Evolutionary conservation across 2,329 filamentous ascomycete genomes (phyloP).

Genomic region (Amauroascus verrucosus): DNA sequence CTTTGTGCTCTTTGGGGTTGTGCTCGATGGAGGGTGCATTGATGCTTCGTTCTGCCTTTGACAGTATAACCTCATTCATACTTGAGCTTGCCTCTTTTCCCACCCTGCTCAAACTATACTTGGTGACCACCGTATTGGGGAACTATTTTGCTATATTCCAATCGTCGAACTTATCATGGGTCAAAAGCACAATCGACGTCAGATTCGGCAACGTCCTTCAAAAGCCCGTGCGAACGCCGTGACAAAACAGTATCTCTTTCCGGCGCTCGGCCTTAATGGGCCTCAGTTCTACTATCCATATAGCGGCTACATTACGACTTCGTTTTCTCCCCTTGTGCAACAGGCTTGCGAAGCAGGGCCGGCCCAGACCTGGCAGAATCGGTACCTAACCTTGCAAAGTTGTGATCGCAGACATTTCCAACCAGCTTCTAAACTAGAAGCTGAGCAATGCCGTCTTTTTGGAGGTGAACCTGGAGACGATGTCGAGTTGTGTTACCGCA

Average conservation of each 20-base stretch:
- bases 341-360: neutral
- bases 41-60: neutral
- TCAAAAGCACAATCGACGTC: constrained; percentile 40
- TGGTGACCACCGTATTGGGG: too few species aligned
- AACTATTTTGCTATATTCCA: neutral
- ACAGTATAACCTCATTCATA: neutral
- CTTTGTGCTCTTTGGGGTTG: constrained; percentile 7
- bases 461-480: constrained; percentile 38
- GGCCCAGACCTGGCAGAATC: constrained; percentile 7
- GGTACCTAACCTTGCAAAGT: constrained; percentile 16
- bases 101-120: neutral
- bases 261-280: constrained; percentile 13
- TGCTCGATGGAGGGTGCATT: constrained; percentile 3
- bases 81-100: neutral
- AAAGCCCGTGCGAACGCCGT: constrained; percentile 22
- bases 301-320: neutral
- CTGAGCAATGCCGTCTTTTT: constrained; percentile 37
- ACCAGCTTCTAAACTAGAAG: constrained; percentile 26
- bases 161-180: constrained; percentile 26
- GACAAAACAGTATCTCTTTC: constrained; percentile 16
- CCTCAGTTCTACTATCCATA: neutral
- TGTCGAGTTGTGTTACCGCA: constrained; percentile 37
- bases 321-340: neutral
- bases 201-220: constrained; percentile 34
- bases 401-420: constrained; percentile 16